Evolutionary conservation across 2,329 filamentous ascomycete genomes (phyloP).

Genomic region (Cladophialophora immunda): DNA sequence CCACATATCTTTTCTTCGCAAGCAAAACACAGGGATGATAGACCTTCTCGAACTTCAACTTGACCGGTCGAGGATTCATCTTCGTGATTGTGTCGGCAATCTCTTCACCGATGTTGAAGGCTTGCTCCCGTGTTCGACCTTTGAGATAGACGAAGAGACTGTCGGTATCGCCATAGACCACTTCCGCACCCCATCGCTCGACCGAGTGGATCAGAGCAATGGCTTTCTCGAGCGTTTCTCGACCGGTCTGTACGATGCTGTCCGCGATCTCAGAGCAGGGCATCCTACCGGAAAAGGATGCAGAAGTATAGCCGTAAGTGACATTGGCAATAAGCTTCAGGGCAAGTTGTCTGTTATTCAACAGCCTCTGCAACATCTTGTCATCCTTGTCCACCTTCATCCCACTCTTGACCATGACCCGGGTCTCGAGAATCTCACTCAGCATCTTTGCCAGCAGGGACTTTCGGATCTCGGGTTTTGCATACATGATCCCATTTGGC

Average conservation of each 20-base stretch:
- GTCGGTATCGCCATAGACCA: conserved; percentile 98
- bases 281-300: conserved; percentile 96
- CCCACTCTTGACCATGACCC: conserved; percentile 96
- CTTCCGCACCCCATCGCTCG: conserved; percentile 88
- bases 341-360: conserved; percentile 93
- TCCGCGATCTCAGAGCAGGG: conserved; percentile 97
- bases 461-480: conserved; percentile 83
- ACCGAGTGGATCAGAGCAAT: conserved; percentile 92
- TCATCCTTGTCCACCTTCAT: conserved; percentile 96
- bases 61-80: conserved; percentile 88
- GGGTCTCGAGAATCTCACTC: conserved; percentile 91
- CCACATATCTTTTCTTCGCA: conserved; percentile 97
- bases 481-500: conserved; percentile 97
- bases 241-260: conserved; percentile 94
- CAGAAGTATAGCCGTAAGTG: conserved; percentile 97
- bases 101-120: conserved; percentile 91
- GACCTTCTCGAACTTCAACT: conserved; percentile 98
- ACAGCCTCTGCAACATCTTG: conserved; percentile 80
- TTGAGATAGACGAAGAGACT: conserved; percentile 91
- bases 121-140: conserved; percentile 84
- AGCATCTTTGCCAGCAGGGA: conserved; percentile 96
- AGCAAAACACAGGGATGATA: conserved; percentile 94
- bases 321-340: conserved; percentile 98
- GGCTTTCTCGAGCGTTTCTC: conserved; percentile 92
- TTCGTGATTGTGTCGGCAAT: conserved; percentile 88